Base-by-base conservation (phyloP, 331 rosid species). In the Quercus tomentella region DNA sequence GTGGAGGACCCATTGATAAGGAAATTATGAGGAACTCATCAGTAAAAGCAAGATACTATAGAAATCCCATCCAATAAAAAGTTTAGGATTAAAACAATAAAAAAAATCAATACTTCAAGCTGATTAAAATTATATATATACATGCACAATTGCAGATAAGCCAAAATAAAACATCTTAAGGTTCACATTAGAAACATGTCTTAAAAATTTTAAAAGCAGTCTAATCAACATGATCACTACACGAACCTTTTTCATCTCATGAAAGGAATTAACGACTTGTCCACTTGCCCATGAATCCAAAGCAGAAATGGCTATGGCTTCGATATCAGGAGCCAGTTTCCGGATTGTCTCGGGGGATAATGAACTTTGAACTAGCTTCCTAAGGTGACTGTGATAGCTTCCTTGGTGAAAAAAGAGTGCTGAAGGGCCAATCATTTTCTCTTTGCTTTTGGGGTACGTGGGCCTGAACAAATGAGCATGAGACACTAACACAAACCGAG, bases 391-490 rank as follows among this genome's bases (percentile, higher is more conserved):
- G 63, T 94, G 98, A 82, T 91, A 92, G 6, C 83, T 73, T 31
- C 97, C 98, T 82, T 92, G 93, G 87, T 89, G 92, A 63, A 92
- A 94, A 84, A 94, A 94, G 73, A 94, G 84, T 76, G 98, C 98
- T 8, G 90, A 82, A 80, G 95, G 91, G 11, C 98, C 98, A 62
- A 94, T 94, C 35, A 94, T 72, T 56, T 78, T 85, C 91, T 94
- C 98, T 78, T 94, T 94, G 86, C 98, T 89, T 75, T 91, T 92
- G 15, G 98, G 98, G 84, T 89, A 92, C 56, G 95, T 92, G 2
- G 98, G 98, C 72, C 89, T 91, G 85, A 94, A 94, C 73, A 92
- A 81, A 49, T 92, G 89, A 79, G 97, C 88, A 76, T 92, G 93
- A 21, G 95, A 89, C 57, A 89, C 95, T 74, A 94, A 61, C 84